Evolutionary conservation across 768 basidiomycete species (phyloP).

Genomic region (Kwoniella shandongensis): DNA sequence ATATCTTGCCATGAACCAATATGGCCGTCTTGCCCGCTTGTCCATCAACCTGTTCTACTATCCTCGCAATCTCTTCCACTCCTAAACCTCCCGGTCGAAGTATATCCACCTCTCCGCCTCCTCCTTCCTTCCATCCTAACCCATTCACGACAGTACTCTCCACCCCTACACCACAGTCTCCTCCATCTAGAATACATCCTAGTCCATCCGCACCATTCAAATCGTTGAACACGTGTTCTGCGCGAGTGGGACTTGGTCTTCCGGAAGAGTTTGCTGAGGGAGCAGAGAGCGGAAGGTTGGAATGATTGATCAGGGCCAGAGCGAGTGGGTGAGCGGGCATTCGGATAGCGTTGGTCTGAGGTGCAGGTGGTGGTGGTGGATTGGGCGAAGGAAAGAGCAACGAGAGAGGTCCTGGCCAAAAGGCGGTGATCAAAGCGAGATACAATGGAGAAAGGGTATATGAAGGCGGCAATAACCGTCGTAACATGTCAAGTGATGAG

Average conservation of each 20-base stretch:
- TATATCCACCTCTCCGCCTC: conserved; percentile 67
- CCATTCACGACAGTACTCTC: conserved; percentile 97
- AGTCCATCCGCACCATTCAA: conserved; percentile 56
- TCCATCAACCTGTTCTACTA: conserved; percentile 57
- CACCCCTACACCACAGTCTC: conserved; percentile 73
- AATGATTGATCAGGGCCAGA: conserved; percentile 74
- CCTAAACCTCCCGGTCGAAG: conserved; percentile 89
- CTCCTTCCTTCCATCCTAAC: conserved; percentile 53
- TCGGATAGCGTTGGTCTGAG: conserved; percentile 67
- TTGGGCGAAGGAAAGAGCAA: conserved; percentile 77
- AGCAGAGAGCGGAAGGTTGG: conserved; percentile 78
- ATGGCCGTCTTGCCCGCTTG: conserved; percentile 51
- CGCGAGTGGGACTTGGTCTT: conserved; percentile 87
- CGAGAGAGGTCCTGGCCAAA: conserved; percentile 95
- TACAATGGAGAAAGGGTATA: conserved; percentile 69
- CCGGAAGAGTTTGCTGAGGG: conserved; percentile 95
- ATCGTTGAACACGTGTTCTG: conserved; percentile 78
- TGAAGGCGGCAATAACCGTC: conserved; percentile 64
- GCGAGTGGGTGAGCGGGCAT: conserved; percentile 95
- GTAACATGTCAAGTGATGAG: conserved; percentile 79
- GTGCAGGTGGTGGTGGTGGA: conserved; percentile 49
- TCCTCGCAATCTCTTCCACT: conserved; percentile 76
- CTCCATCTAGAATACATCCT: conserved; percentile 88
- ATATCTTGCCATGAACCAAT: conserved; percentile 43
- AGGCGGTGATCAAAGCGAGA: conserved; percentile 69